Evolutionary conservation across 805 yeast species (phyloP).

Genomic region (Suhomyces faveliae): DNA sequence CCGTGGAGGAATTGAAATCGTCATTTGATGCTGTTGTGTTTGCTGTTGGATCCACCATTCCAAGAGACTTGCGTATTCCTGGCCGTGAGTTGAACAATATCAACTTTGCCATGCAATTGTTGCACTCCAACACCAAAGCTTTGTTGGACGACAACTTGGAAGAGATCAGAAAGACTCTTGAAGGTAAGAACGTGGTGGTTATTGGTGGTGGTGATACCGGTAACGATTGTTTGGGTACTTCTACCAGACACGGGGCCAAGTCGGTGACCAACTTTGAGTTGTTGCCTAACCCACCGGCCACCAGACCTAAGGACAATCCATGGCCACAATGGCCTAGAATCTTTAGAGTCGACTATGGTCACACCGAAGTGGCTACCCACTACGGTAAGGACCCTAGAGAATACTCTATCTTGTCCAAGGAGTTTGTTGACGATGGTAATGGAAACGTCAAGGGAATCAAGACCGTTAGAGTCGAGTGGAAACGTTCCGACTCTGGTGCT

Average conservation of each 20-base stretch:
- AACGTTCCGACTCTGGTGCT: constrained; percentile 89
- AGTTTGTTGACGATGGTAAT: constrained; percentile 90
- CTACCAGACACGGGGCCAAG: constrained; percentile 95
- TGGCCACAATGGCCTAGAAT: constrained; percentile 99
- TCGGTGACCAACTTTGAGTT: constrained; percentile 92
- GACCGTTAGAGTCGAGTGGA: constrained; percentile 98
- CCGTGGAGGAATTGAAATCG: constrained; percentile 64
- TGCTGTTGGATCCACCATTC: constrained; percentile 94
- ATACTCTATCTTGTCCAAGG: constrained; percentile 91
- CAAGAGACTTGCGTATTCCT: constrained; percentile 91
- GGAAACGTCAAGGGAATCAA: constrained; percentile 95
- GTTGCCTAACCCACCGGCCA: constrained; percentile 85
- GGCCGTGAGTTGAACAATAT: constrained; percentile 90
- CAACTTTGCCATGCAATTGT: constrained; percentile 91
- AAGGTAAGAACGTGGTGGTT: constrained; percentile 89
- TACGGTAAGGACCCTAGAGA: constrained; percentile 98
- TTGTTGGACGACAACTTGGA: constrained; percentile 78
- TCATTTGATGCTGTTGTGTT: constrained; percentile 80
- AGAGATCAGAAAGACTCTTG: constrained; percentile 65
- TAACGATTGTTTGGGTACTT: constrained; percentile 97
- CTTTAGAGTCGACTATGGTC: constrained; percentile 97
- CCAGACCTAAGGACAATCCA: constrained; percentile 91
- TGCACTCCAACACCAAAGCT: constrained; percentile 86
- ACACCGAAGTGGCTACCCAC: constrained; percentile 89
- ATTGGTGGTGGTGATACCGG: constrained; percentile 99